Percentiles rank a stretch among this genome's conserved stretches.
These are phyloP conservation scores for Aureobasidium sp. DNA, from an alignment of 2,329 filamentous ascomycete genomes.

Conservation along the genomic window DNA sequence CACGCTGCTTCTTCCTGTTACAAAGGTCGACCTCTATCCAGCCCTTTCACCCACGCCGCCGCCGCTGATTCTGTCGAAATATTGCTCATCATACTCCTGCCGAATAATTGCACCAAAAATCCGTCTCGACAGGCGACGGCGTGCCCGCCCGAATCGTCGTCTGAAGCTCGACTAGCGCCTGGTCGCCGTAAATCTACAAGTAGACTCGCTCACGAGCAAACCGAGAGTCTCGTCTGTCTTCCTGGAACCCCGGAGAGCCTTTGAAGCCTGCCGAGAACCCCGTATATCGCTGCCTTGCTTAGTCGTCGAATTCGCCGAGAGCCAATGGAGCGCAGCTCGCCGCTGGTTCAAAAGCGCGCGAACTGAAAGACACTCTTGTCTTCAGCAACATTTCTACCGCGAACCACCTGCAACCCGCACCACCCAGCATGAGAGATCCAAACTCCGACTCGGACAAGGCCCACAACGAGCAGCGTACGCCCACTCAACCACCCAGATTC, in stretches of 20 bases:
- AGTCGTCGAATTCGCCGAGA: neutral
- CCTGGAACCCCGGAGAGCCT: neutral
- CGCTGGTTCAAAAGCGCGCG: constrained; percentile 6
- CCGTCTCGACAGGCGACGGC: constrained; percentile 7
- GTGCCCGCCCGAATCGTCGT: constrained; percentile 2
- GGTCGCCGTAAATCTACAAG: neutral
- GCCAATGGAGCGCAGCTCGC: constrained; percentile 7
- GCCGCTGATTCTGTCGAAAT: neutral
- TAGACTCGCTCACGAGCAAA: constrained; percentile 6
- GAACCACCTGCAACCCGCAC: neutral
- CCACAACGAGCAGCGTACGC: neutral
- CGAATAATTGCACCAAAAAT: neutral
- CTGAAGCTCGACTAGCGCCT: neutral
- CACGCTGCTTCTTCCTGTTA: neutral
- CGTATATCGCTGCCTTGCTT: neutral
- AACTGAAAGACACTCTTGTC: constrained; percentile 2
- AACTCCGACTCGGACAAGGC: neutral
- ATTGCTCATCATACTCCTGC: neutral
- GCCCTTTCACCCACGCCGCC: neutral
- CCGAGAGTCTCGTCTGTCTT: neutral
- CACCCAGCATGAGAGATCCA: constrained; percentile 5
- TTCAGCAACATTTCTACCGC: neutral
- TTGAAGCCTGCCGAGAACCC: neutral
- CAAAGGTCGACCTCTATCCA: neutral
- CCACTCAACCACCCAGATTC: neutral